Conservation (phyloP, 2,329 filamentous ascomycete species). For the Alternaria sp. region DNA sequence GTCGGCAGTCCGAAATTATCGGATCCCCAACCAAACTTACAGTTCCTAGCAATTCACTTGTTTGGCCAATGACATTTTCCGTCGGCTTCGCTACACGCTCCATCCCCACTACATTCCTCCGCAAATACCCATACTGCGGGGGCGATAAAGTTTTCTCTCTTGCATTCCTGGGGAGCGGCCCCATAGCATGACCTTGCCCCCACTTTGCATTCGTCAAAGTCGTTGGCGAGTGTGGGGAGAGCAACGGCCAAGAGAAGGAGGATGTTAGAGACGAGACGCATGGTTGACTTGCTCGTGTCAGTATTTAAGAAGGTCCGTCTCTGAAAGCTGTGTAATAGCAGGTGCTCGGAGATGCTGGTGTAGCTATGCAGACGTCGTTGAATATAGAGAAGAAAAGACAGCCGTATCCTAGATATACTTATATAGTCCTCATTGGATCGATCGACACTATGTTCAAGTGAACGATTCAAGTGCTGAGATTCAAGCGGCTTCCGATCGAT, state of each 20-base stretch:
- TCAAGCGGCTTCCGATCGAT: neutral
- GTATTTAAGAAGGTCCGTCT: too few species aligned
- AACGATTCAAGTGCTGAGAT: neutral
- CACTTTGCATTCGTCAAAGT: accelerated
- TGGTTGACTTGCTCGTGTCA: neutral
- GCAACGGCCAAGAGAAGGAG: neutral
- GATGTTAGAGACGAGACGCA: neutral
- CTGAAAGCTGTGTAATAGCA: too few species aligned
- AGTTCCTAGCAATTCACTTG: too few species aligned
- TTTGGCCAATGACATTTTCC: too few species aligned
- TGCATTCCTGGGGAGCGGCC: too few species aligned
- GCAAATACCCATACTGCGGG: too few species aligned
- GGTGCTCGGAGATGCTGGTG: neutral
- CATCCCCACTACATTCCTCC: too few species aligned
- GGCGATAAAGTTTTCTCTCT: too few species aligned
- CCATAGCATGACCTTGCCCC: too few species aligned
- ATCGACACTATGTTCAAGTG: accelerated
- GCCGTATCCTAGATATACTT: neutral
- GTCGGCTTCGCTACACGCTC: too few species aligned
- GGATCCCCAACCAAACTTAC: too few species aligned
- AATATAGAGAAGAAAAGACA: neutral
- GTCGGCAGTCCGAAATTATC: too few species aligned
- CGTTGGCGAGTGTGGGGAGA: neutral
- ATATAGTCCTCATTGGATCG: accelerated
- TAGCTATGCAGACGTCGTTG: neutral